Evolutionary conservation across 2,329 filamentous ascomycete species (phyloP).

Genomic region (Colletotrichum sp.): DNA sequence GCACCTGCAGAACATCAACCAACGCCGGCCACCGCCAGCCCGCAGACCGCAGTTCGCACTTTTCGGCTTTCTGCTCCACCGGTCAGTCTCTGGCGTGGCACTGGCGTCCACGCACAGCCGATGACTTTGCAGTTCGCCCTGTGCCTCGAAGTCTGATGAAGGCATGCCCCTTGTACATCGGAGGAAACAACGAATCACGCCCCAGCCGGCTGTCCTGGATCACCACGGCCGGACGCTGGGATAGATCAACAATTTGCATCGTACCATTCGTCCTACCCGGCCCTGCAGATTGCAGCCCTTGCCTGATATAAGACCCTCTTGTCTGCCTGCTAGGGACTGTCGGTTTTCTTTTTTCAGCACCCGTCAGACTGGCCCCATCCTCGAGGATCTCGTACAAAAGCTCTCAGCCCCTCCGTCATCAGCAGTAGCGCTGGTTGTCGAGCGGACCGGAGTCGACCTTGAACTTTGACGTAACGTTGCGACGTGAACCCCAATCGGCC

Average conservation of each 20-base stretch:
- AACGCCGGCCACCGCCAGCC: neutral
- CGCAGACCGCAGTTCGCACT: neutral
- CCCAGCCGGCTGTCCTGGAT: neutral
- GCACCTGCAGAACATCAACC: neutral
- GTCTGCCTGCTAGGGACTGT: neutral
- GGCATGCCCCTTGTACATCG: slow-evolving; percentile 1
- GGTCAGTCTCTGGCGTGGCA: neutral
- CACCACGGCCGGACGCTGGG: neutral
- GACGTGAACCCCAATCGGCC: neutral
- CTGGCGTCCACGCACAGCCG: neutral
- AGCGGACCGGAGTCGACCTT: neutral
- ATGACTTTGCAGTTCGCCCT: neutral
- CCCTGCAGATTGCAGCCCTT: neutral
- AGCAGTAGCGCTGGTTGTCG: neutral
- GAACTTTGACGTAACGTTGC: slow-evolving; percentile 20
- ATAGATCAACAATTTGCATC: neutral
- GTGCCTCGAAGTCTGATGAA: neutral
- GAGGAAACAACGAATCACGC: neutral
- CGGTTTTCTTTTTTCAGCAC: neutral
- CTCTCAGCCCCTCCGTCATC: slow-evolving; percentile 9
- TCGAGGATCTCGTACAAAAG: neutral
- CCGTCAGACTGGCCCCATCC: neutral
- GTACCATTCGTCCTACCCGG: neutral
- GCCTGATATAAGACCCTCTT: neutral
- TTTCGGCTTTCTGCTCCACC: neutral